Conservation (phyloP, 306 rosid species). For the Sindora glabra region DNA sequence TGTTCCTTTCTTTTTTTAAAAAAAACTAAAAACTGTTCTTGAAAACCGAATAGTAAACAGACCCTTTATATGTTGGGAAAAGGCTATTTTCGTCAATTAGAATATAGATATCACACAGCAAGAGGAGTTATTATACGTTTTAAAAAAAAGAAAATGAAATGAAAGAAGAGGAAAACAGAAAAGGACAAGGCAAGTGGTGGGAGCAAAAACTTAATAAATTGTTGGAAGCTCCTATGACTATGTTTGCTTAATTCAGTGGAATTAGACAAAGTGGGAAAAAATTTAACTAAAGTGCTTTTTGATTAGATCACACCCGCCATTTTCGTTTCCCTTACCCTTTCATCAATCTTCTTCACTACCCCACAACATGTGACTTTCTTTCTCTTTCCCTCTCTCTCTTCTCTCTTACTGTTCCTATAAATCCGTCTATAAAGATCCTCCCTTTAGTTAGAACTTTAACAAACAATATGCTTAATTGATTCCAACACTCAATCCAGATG, state of each 20-base stretch:
- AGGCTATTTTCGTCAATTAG: not conserved
- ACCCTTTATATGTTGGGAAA: too few species aligned
- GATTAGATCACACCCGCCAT: conserved; percentile 47
- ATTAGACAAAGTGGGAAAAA: not conserved
- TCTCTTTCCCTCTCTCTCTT: not conserved
- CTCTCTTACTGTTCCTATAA: not conserved
- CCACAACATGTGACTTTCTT: conserved; percentile 49
- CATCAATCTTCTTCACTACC: conserved; percentile 17
- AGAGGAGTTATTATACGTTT: not conserved
- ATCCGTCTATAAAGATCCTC: not conserved
- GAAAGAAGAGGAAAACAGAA: not conserved
- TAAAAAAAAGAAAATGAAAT: not conserved
- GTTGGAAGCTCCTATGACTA: not conserved
- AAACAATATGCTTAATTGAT: conserved; percentile 4
- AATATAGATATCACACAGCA: not conserved
- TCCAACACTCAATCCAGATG: not conserved
- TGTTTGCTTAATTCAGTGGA: conserved; percentile 29
- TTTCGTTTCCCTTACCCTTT: conserved; percentile 17
- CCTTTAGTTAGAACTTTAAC: conserved; percentile 7
- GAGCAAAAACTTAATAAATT: conserved; percentile 1
- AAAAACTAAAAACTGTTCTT: too few species aligned
- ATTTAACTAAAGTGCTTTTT: not conserved
- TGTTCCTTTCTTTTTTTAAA: too few species aligned
- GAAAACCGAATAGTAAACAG: too few species aligned
- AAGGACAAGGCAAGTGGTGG: conserved; percentile 16